Conservation (phyloP, 177 flowering plant genomes). For the Vitis hybrid region DNA sequence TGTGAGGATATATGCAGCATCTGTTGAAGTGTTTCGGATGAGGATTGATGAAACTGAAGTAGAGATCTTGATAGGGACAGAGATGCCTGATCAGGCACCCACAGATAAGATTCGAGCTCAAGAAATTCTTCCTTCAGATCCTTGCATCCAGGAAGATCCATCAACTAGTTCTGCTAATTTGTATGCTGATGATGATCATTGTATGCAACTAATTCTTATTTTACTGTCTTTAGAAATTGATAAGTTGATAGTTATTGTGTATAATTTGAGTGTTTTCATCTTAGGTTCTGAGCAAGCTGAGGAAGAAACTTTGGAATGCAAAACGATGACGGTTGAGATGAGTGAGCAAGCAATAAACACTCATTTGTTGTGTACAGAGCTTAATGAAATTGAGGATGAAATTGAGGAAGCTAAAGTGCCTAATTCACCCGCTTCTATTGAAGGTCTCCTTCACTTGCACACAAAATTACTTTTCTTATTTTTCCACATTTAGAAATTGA, state of each 20-base stretch:
- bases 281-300: conserved; percentile 11
- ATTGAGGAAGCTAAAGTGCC: conserved; percentile 1
- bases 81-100: conserved; percentile 45
- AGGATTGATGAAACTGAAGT: conserved; percentile 33
- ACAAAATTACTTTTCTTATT: background rate
- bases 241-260: background rate
- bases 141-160: conserved; percentile 23
- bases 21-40: conserved; percentile 26
- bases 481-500: background rate
- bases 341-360: background rate
- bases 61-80: conserved; percentile 45
- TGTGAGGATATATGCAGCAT: conserved; percentile 25
- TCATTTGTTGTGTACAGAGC: no score
- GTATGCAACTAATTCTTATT: conserved; percentile 18
- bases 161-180: conserved; percentile 16
- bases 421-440: no score
- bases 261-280: background rate
- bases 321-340: conserved; percentile 9
- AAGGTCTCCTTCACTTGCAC: no score
- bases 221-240: background rate
- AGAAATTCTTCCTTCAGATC: conserved; percentile 17
- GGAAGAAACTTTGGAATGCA: conserved; percentile 21
- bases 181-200: conserved; percentile 23
- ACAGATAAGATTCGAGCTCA: conserved; percentile 33
- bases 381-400: no score